Percentiles rank a stretch among this genome's conserved stretches.
Evolutionary conservation across 2,329 filamentous ascomycete genomes (phyloP).

Genomic region (Aspergillus awamori): DNA sequence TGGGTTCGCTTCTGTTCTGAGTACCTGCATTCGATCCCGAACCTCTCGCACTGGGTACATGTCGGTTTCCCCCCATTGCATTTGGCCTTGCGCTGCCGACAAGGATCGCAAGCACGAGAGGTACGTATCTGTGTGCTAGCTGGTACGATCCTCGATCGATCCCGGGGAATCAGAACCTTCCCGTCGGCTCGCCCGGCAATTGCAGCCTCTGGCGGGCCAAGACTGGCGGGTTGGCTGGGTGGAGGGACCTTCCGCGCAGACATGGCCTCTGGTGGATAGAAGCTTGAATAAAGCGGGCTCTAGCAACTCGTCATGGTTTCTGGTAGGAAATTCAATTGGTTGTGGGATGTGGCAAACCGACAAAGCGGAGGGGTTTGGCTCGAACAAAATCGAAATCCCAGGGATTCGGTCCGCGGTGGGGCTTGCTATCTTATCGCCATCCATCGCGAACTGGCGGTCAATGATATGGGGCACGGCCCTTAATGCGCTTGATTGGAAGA

Average conservation of each 20-base stretch:
- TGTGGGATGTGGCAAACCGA: not conserved
- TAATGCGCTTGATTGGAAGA: too few relatives aligned
- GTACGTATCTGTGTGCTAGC: constrained; percentile 1
- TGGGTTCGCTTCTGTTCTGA: constrained; percentile 5
- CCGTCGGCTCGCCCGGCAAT: not conserved
- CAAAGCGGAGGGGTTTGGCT: not conserved
- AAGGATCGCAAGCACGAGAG: not conserved
- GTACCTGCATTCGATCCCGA: constrained; percentile 2
- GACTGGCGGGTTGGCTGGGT: not conserved
- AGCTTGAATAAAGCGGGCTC: not conserved
- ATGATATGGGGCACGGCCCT: too few relatives aligned
- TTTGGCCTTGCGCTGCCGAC: constrained; percentile 8
- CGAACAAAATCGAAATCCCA: not conserved
- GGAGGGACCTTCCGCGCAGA: not conserved
- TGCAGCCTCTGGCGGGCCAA: not conserved
- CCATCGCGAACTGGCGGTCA: not conserved
- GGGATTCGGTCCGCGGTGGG: not conserved
- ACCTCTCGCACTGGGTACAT: constrained; percentile 1
- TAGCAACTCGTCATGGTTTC: not conserved
- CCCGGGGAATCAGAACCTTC: constrained; percentile 9
- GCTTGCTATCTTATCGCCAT: not conserved
- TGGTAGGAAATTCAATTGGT: not conserved
- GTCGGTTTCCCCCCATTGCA: constrained; percentile 3
- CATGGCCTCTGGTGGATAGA: not conserved
- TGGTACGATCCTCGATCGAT: not conserved